Base-by-base conservation (phyloP, 2,329 filamentous ascomycete genomes). In the Neoarthrinium moseri region DNA sequence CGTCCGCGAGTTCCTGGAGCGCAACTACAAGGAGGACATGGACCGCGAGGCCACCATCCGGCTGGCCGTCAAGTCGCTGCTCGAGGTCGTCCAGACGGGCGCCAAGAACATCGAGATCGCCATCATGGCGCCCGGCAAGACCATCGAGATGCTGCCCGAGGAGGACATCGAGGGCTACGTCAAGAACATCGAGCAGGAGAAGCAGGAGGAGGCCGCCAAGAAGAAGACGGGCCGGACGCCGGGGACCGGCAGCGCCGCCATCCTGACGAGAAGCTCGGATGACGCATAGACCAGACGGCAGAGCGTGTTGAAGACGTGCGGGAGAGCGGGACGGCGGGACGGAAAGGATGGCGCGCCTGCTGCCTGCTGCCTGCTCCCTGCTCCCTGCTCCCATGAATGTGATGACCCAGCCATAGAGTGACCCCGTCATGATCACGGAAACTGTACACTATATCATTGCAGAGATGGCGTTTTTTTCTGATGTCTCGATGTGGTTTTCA, bases 41-140 rank as follows among this genome's bases (percentile, higher is more conserved):
- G 89, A 96, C 67, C 84, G 91, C 53, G 91, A 96, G 73, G 86
- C 90, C 60, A 97, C 95, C 33, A 95, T 99, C 68, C 91, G 95
- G 66, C 78, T 99, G 59, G 94, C 94, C 6, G 95, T 99, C 77
- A 99, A 99, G 78, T 99, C 94, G 30, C 81, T 99, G 54, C 77
- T 99, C 50, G 94, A 99, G 71, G 94, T 99, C 44, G 94, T 99
- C 51, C 94, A 99, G 73, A 99, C 94, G 3, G 94, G 94, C 53
- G 94, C 94, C 43, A 99, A 99, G 84, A 99, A 99, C 72, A 99
- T 99, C 62, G 94, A 99, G 75, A 97, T 99, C 63, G 94, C 95
- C 48, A 86, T 99, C 64, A 96, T 97, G 91, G 89, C 90, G 6
- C 91, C 94, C 6, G 91, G 90, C 43, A 91, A 96, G 77, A 70